These are phyloP conservation scores for Neurospora africana DNA, from an alignment of 495 filamentous ascomycete species.

Conservation along the genomic window DNA sequence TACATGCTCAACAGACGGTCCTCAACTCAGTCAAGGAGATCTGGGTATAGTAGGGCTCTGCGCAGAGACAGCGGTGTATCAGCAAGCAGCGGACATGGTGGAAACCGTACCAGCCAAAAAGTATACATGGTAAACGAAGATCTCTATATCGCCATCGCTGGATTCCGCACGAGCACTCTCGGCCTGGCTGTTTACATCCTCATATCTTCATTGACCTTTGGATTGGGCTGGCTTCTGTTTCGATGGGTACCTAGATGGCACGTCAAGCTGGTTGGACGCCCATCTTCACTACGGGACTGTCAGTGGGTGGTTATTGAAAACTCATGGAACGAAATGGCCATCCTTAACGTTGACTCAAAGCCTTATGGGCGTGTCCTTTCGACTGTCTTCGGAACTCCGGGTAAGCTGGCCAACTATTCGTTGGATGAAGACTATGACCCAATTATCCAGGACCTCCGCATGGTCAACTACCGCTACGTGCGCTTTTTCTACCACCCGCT, in stretches of 20 bases:
- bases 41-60: slow-evolving; percentile 64
- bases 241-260: slow-evolving; percentile 87
- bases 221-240: slow-evolving; percentile 71
- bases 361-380: slow-evolving; percentile 73
- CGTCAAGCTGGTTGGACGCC: slow-evolving; percentile 60
- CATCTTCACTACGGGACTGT: slow-evolving; percentile 57
- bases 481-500: slow-evolving; percentile 84
- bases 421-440: slow-evolving; percentile 84
- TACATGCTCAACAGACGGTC: slow-evolving; percentile 30
- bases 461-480: slow-evolving; percentile 86
- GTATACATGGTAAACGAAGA: slow-evolving; percentile 90
- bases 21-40: slow-evolving; percentile 41
- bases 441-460: slow-evolving; percentile 55
- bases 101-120: slow-evolving; percentile 65
- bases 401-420: slow-evolving; percentile 41
- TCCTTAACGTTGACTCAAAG: slow-evolving; percentile 54
- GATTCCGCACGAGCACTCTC: slow-evolving; percentile 63
- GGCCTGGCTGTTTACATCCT: slow-evolving; percentile 59
- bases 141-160: slow-evolving; percentile 81
- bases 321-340: slow-evolving; percentile 84
- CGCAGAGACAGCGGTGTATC: slow-evolving; percentile 49
- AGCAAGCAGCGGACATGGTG: slow-evolving; percentile 47
- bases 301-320: slow-evolving; percentile 94
- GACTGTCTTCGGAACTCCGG: slow-evolving; percentile 67
- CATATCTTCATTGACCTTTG: slow-evolving; percentile 61